phyloP scores from a whole-genome alignment of 345 rosid genomes.

The Eucalyptus marginata region DNA sequence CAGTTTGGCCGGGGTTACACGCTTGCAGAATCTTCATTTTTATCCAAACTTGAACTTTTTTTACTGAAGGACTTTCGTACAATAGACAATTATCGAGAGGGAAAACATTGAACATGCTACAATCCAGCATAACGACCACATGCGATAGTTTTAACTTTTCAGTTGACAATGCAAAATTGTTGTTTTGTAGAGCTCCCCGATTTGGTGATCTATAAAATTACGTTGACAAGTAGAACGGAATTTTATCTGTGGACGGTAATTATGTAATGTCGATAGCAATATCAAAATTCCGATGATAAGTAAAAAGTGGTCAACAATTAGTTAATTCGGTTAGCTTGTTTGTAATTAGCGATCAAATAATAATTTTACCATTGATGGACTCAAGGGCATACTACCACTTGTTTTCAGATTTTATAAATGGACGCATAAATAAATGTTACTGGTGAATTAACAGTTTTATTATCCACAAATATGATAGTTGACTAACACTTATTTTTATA shows the following conservation, averaged over 20 bases:
- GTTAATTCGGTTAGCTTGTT: not conserved
- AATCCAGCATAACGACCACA: too few relatives aligned
- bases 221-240: not conserved
- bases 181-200: too few relatives aligned
- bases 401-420: not conserved
- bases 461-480: not conserved
- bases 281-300: not conserved
- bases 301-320: too few relatives aligned
- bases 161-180: too few relatives aligned
- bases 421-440: not conserved
- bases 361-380: not conserved
- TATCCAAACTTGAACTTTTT: too few relatives aligned
- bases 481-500: not conserved
- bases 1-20: not conserved
- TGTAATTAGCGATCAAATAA: not conserved
- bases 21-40: not conserved
- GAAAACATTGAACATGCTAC: too few relatives aligned
- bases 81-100: too few relatives aligned
- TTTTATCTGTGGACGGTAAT: not conserved
- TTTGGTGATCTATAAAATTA: too few relatives aligned
- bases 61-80: too few relatives aligned
- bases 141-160: too few relatives aligned
- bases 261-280: not conserved
- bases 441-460: not conserved
- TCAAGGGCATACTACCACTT: not conserved